Base-by-base conservation (phyloP, 2,329 filamentous ascomycete genomes). In the Cladosporium sp. region DNA sequence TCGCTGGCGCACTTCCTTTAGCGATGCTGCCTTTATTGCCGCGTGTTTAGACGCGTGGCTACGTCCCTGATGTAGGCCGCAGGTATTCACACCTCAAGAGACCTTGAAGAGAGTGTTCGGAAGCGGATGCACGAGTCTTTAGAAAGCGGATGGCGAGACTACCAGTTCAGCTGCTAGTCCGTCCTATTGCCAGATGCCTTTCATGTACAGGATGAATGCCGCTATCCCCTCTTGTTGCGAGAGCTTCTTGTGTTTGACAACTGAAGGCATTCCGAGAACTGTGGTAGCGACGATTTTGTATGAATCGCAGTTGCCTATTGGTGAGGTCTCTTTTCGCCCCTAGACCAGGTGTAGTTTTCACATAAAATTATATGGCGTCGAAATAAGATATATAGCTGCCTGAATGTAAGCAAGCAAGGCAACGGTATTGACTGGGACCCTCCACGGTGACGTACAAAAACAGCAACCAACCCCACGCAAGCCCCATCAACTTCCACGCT, bases 361-460 rank as follows among this genome's bases (percentile, higher is more conserved):
- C 37, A 8, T 44, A 18, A n/a, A 18, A n/a, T n/a, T n/a, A 10
- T 44, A n/a, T 44, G 18, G 18, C 37, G 16, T n/a, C 37, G 18
- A 21, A 1, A 40, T n/a, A 2, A 16, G n/a, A 44, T 44, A 44
- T n/a, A n/a, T n/a, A 46, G 40, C 40, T 46, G 40, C 40, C 40
- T 46, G 40, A 23, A 21, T 23, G 40, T 10, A 10, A 26, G 23
- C 3, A 26, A 26, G 23, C 23, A 26, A 44, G 40, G 40, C 40
- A 44, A 44, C 40, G n/a, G 40, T 12, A 46, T 46, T 46, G 40
- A 46, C 40, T 21, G 40, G n/a, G 40, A 10, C 11, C 40, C 49
- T 35, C 18, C n/a, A 28, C 46, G 21, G 46, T 62, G 60, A 62
- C 60, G 60, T 62, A 62, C 31, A 21, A 53, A 35, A 35, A 55